These are phyloP conservation scores for Colletotrichum magnum DNA, from an alignment of 2,329 filamentous ascomycete species.

Conservation along the genomic window DNA sequence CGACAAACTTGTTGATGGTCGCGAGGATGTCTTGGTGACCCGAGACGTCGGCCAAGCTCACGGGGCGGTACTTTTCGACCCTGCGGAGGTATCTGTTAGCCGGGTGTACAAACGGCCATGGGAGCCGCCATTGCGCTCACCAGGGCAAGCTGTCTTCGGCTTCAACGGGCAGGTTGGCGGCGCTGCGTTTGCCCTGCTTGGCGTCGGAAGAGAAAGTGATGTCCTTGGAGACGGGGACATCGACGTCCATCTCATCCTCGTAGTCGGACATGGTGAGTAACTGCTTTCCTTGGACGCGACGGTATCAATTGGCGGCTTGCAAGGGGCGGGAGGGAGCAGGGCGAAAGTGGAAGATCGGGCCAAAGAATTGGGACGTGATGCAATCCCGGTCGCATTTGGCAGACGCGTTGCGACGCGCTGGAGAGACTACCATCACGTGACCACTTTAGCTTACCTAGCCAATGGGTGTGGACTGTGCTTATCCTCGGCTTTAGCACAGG, in stretches of 20 bases:
- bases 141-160: constrained; percentile 95
- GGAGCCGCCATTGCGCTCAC: constrained; percentile 60
- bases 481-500: neutral
- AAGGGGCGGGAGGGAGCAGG: neutral
- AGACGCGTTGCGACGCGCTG: constrained; percentile 39
- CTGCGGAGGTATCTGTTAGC: constrained; percentile 56
- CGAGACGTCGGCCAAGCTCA: constrained; percentile 90
- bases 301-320: neutral
- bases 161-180: constrained; percentile 93
- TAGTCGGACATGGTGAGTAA: constrained; percentile 68
- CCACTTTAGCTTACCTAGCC: constrained; percentile 19
- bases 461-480: neutral
- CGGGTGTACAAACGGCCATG: neutral
- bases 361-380: neutral
- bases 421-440: constrained; percentile 5
- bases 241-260: constrained; percentile 74
- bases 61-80: constrained; percentile 97
- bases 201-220: constrained; percentile 81
- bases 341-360: neutral
- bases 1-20: constrained; percentile 98
- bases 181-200: constrained; percentile 90
- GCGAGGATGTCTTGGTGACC: constrained; percentile 97
- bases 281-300: neutral
- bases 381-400: neutral
- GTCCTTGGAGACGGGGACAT: constrained; percentile 64